Base-by-base conservation (phyloP, 2,329 filamentous ascomycete species). In the Teratosphaeria gauchensis region DNA sequence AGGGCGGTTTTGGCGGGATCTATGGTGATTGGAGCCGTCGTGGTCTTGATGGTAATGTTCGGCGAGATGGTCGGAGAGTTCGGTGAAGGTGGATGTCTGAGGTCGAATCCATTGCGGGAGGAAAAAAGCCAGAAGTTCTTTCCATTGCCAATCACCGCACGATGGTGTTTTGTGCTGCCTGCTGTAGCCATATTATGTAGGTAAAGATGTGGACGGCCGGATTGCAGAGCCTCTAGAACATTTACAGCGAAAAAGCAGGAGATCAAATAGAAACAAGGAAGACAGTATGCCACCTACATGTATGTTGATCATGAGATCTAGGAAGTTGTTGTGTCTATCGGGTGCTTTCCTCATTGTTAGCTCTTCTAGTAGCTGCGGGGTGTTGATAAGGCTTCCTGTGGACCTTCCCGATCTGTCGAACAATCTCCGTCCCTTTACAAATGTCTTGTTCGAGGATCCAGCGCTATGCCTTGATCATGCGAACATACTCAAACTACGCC, bases 91-190 rank as follows among this genome's bases (percentile, higher is more conserved):
- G 76, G 72, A 59, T 75, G 77, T 1, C 76, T 78, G 4, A 80
- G 73, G 62, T 80, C 74, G 66, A 79, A 79, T 54, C 75, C 77
- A 11, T 65, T 71, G 24, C 58, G 21, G 2, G 72, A 69, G 42
- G 74, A 74, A 64, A 78, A 75, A 4, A 75, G 70, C 78, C 78
- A 80, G 68, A 77, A 77, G 64, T 74, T 76, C 16, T 67, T 63
- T 9, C 65, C 59, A 48, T 71, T 69, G 60, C 77, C 78, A 59
- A 80, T 76, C 56, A 76, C 60, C 38, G 73, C 61, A 16, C 51
- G 57, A 14, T 57, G 19, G 52, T 57, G 59, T 21, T 60, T 57
- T 11, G 46, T 54, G 5, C 56, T 55, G 54, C 58, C 51, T 21
- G 52, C 55, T 11, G 51, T 55, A 51, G 58, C 58, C 56, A 59